A percentile compares a stretch with the other conserved stretches of the same genome.
Conservation (phyloP, 192 early-diverging fungal species). For the Rhizophagus sp. region DNA sequence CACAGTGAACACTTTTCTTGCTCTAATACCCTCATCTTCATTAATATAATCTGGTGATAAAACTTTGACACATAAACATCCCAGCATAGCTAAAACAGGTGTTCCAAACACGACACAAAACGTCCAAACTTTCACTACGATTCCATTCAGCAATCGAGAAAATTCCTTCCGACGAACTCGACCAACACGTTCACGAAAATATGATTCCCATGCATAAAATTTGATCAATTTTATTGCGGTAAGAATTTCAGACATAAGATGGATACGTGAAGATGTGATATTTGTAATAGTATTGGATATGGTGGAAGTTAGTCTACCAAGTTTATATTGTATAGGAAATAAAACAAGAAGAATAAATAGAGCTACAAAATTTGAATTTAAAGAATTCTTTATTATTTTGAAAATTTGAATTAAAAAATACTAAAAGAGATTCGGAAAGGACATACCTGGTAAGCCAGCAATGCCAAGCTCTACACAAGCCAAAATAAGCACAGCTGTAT, state of each 20-base stretch:
- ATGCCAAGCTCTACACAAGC: conserved; percentile 52
- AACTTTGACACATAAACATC: conserved; percentile 42
- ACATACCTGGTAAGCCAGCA: conserved; percentile 53
- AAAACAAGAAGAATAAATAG: conserved; percentile 52
- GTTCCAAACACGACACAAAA: conserved; percentile 67
- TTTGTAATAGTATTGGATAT: conserved; percentile 52
- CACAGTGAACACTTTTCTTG: conserved; percentile 59
- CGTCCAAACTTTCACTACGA: conserved; percentile 58
- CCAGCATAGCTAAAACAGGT: conserved; percentile 52
- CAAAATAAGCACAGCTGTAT: conserved; percentile 51
- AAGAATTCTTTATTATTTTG: no score
- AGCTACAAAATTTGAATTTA: conserved; percentile 17
- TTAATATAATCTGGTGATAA: conserved; percentile 43
- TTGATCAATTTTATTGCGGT: conserved; percentile 79
- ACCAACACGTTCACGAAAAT: conserved; percentile 62
- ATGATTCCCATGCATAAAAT: conserved; percentile 74
- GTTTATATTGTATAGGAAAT: conserved; percentile 62
- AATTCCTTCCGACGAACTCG: conserved; percentile 61
- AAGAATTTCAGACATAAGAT: conserved; percentile 72
- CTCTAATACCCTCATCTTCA: conserved; percentile 37
- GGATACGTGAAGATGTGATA: conserved; percentile 63
- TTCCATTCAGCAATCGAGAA: conserved; percentile 43
- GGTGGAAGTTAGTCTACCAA: conserved; percentile 53
- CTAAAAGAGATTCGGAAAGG: neutral
- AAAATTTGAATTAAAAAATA: no score